Base-by-base conservation (phyloP, 1,284 basidiomycete genomes). In the Schizophyllum commune region DNA sequence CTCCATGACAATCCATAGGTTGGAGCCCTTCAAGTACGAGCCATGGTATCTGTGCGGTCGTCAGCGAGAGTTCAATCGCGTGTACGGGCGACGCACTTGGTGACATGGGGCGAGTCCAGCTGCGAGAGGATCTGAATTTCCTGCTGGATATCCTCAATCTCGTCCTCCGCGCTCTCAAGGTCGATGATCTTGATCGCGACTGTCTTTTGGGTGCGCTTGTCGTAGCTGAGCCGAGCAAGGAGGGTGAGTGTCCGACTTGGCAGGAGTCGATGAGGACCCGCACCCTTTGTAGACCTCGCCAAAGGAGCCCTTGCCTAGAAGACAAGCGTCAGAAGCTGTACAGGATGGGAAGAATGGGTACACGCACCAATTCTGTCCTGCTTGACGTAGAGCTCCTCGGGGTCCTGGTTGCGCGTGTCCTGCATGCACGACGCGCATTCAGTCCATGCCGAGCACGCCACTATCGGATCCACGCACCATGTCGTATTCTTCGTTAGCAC, bases 1-100 rank as follows among this genome's bases (percentile, higher is more conserved):
- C 87, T 99, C 97, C 96, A 99, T 99, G 65, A 98, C 92, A 70
- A 99, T 98, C 96, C 96, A 98, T 32, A 99, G 80, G 71, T 96
- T 89, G 5, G 94, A 94, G 19, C 94, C 95, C 73, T 98, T 97
- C 70, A 98, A 80, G 75, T 82, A 98, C 27, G 94, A 96, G 56
- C 96, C 96, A 80, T 97, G 93, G 73, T 98, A 98, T 78, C 93
- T 80, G 63, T 61, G 66, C 67, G 63, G 58, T 63, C 62, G 58
- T 61, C 27, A 66, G 58, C 55, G 58, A n/a, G 62, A 54, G 32
- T 32, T 62, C 64, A 8, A 47, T 64, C 64, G 55, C 64, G 61
- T 27, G 63, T 60, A 57, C 64, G 71, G 59, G 59, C 64, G 59
- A 77, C 85, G 71, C 69, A 94, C 91, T 94, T 94, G 65, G 96